Evolutionary conservation across 1,139 yeast genomes (phyloP), one percentile per base, ranked within the genome.

Genomic region (Hyphopichia pseudoburtonii): DNA sequence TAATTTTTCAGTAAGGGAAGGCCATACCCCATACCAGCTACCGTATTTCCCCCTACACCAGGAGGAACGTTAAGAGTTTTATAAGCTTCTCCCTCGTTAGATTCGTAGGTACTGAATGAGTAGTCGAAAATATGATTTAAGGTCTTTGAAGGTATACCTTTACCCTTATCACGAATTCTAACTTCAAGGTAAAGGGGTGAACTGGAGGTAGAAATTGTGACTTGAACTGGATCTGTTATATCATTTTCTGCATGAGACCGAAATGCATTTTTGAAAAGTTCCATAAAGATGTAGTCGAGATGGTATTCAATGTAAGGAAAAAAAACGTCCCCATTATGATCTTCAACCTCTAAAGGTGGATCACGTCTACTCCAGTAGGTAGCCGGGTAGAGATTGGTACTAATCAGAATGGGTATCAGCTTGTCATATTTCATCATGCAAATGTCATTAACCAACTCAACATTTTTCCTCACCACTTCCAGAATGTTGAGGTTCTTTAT

Each of bases 1-100:
- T 71, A 71, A 43, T 66, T 66, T 52, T 78, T 77, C 64, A 92
- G 86, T 43, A 90, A 66, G 1, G 97, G 97, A 37, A 90, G 62
- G 0, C 98, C 98, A 55, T 88, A 90, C 0, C 98, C 98, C 86
- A 92, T 84, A 0, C 98, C 98, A 0, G 97, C 96, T 24, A 89
- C 87, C 5, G 80, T 75, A 50, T 83, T 79, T 0, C 84, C 82
- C 1, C 83, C 86, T 26, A 54, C 60, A 0, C 89, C 94, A 0
- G 94, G 94, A 15, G 86, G 81, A 15, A 78, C 76, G 50, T 85
- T 85, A 39, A 80, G 61, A 0, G 86, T 73, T 54, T 76, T 76
- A 54, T 69, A 71, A 29, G 74, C 65, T 17, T 76, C 81, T 3
- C 84, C 85, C 46, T 76, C 80, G n/a, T 64, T 64, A 3, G 76